Evolutionary conservation across 306 rosid genomes (phyloP).

Genomic region (Casuarina cunninghamiana): DNA sequence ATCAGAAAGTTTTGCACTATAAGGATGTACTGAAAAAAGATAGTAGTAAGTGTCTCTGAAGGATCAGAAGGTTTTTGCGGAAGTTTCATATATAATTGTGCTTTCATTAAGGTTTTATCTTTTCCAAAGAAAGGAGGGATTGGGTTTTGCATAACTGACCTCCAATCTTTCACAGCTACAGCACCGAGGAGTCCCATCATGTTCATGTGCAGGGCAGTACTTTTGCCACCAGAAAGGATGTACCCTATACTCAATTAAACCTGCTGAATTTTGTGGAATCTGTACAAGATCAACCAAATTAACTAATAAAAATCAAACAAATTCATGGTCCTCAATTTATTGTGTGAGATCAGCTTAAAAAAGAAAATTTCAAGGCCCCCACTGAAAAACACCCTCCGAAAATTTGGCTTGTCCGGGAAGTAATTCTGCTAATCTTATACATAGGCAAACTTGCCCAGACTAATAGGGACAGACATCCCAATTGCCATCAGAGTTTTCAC

Average conservation of each 20-base stretch:
- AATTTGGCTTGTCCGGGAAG: not conserved
- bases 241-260: slow-evolving; percentile 89
- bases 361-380: not conserved
- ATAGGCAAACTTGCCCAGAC: not conserved
- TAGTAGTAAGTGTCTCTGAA: not conserved
- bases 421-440: not conserved
- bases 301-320: not conserved
- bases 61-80: not conserved
- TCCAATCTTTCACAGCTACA: slow-evolving; percentile 99
- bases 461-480: not conserved
- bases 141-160: slow-evolving; percentile 47
- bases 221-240: slow-evolving; percentile 97
- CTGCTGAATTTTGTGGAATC: slow-evolving; percentile 93
- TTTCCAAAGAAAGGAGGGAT: slow-evolving; percentile 1
- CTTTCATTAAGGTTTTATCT: not conserved
- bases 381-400: not conserved
- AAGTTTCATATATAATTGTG: not conserved
- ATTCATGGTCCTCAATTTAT: not conserved
- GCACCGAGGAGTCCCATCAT: slow-evolving; percentile 90
- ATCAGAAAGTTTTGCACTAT: slow-evolving; percentile 37
- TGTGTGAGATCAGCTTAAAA: not conserved
- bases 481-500: not conserved
- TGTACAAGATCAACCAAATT: slow-evolving; percentile 31
- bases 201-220: slow-evolving; percentile 95
- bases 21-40: slow-evolving; percentile 6